phyloP scores from a whole-genome alignment of 2,329 filamentous ascomycete genomes.

The Neonectria faginata region DNA sequence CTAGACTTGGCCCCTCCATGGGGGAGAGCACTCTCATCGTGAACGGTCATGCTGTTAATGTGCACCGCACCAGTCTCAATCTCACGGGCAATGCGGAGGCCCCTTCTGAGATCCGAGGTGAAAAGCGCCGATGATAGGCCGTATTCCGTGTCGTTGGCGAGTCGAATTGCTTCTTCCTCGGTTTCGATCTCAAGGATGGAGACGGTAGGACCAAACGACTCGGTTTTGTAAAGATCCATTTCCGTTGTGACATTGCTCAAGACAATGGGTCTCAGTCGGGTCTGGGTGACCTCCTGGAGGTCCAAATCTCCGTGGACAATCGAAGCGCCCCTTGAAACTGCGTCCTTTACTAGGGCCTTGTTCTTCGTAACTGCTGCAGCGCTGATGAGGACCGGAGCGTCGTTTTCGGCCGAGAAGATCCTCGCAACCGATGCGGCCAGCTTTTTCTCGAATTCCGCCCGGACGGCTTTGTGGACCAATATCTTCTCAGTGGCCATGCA shows the following conservation, averaged over 20 bases:
- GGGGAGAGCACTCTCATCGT: constrained; percentile 72
- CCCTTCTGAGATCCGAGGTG: constrained; percentile 73
- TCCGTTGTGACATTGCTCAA: constrained; percentile 69
- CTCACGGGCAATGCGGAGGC: constrained; percentile 68
- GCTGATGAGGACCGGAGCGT: constrained; percentile 77
- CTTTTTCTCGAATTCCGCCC: constrained; percentile 59
- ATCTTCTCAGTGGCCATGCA: constrained; percentile 89
- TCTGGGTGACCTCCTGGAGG: constrained; percentile 48
- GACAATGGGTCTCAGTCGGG: constrained; percentile 72
- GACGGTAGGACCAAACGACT: constrained; percentile 83
- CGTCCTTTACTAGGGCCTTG: constrained; percentile 74
- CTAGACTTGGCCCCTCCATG: constrained; percentile 75
- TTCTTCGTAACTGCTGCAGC: constrained; percentile 74
- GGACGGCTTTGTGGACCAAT: constrained; percentile 64
- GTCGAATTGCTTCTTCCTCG: constrained; percentile 77
- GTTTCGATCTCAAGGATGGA: constrained; percentile 73
- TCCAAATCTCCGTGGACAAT: constrained; percentile 56
- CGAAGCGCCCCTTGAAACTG: constrained; percentile 73
- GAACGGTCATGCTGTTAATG: constrained; percentile 74
- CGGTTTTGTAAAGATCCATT: constrained; percentile 81
- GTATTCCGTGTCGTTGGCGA: constrained; percentile 87
- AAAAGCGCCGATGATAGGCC: constrained; percentile 79
- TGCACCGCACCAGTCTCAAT: constrained; percentile 77
- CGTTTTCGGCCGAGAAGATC: constrained; percentile 67
- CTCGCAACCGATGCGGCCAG: constrained; percentile 54